A percentile compares a stretch with the other conserved stretches of the same genome.
phyloP scores from a whole-genome alignment of 306 rosid species.

The Trifolium subterraneum region DNA sequence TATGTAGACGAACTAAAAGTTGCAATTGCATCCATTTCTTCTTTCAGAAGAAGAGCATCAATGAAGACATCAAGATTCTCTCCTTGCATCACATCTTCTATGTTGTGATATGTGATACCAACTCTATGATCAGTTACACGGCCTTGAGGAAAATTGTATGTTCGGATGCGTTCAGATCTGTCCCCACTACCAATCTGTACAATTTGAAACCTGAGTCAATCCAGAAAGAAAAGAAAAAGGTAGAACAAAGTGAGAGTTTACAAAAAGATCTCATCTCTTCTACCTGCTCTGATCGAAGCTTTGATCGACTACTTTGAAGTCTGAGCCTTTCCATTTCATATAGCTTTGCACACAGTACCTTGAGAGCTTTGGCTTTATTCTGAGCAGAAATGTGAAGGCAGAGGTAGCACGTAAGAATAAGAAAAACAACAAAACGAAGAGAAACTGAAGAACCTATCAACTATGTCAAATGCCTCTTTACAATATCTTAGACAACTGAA shows the following conservation, averaged over 20 bases:
- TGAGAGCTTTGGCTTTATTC: slow-evolving; percentile 94
- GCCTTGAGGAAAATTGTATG: slow-evolving; percentile 93
- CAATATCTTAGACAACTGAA: neutral
- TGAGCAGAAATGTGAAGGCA: slow-evolving; percentile 45
- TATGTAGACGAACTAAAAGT: slow-evolving; percentile 61
- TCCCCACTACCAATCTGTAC: slow-evolving; percentile 91
- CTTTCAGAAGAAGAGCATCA: slow-evolving; percentile 83
- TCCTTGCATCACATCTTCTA: slow-evolving; percentile 84
- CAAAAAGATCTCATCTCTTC: neutral
- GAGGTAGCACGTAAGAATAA: slow-evolving; percentile 14
- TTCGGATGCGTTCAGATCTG: slow-evolving; percentile 89
- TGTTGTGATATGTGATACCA: slow-evolving; percentile 78
- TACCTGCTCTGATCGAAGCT: slow-evolving; percentile 86
- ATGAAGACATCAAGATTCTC: slow-evolving; percentile 75
- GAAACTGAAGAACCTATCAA: slow-evolving; percentile 23
- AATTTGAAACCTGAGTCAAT: slow-evolving; percentile 39
- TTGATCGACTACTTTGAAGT: slow-evolving; percentile 69
- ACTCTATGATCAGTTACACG: slow-evolving; percentile 94
- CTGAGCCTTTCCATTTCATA: slow-evolving; percentile 84
- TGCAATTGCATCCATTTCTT: slow-evolving; percentile 86
- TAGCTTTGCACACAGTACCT: slow-evolving; percentile 84
- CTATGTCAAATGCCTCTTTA: slow-evolving; percentile 9
- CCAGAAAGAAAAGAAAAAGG: slow-evolving; percentile 5
- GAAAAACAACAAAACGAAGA: neutral
- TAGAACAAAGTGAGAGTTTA: slow-evolving; percentile 1